Percentiles rank a stretch among this genome's conserved stretches.
Evolutionary conservation across 805 yeast genomes (phyloP).

Genomic region (Ogataea minuta): DNA sequence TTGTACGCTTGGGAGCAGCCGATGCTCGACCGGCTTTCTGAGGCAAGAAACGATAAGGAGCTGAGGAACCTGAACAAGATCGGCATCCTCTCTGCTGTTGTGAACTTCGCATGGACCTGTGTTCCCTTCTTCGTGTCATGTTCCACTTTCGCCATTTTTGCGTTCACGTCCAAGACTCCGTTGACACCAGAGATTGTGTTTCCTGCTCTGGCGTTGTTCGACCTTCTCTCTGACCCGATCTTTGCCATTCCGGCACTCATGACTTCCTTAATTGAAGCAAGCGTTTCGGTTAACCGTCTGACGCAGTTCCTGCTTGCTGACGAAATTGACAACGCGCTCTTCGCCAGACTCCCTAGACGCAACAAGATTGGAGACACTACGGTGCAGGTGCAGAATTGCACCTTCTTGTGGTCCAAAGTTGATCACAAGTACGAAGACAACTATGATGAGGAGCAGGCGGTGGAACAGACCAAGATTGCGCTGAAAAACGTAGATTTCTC

Average conservation of each 20-base stretch:
- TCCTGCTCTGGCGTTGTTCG: conserved; percentile 63
- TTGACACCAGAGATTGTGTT: conserved; percentile 67
- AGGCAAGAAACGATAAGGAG: conserved; percentile 59
- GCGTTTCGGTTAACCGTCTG: conserved; percentile 57
- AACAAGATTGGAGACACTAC: conserved; percentile 32
- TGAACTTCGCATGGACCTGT: conserved; percentile 58
- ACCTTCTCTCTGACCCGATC: conserved; percentile 57
- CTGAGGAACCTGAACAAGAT: conserved; percentile 49
- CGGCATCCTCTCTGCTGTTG: conserved; percentile 45
- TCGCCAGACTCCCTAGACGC: conserved; percentile 27
- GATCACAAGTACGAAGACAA: conserved; percentile 17
- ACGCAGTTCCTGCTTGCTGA: conserved; percentile 45
- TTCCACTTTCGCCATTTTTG: conserved; percentile 55
- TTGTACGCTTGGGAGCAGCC: conserved; percentile 71
- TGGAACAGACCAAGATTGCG: conserved; percentile 40
- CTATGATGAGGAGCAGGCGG: conserved; percentile 42
- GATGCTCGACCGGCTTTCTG: conserved; percentile 49
- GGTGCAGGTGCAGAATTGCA: conserved; percentile 46
- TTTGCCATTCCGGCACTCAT: conserved; percentile 56
- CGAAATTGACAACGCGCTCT: conserved; percentile 38
- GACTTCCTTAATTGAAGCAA: conserved; percentile 55
- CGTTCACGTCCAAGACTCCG: conserved; percentile 43
- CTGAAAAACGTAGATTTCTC: conserved; percentile 46
- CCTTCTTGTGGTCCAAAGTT: conserved; percentile 48
- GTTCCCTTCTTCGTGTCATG: conserved; percentile 67